Evolutionary conservation across 768 basidiomycete species (phyloP).

Genomic region (Lactifluus subvellereus): DNA sequence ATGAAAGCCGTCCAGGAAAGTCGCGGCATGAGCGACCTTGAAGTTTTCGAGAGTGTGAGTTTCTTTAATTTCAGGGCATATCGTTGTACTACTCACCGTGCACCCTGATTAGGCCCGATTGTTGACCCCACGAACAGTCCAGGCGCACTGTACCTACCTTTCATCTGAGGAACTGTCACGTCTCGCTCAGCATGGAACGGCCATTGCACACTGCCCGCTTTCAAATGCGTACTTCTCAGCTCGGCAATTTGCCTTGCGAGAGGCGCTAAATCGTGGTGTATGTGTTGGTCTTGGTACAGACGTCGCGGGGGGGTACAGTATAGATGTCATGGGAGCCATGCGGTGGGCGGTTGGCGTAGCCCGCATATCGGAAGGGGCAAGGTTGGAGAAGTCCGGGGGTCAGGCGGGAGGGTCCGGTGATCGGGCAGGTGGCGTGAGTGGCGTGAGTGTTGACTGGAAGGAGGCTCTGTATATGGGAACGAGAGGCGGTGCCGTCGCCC

Average conservation of each 20-base stretch:
- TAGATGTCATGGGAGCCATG: slow-evolving; percentile 77
- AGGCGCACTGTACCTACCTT: slow-evolving; percentile 89
- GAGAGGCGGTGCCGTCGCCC: slow-evolving; percentile 64
- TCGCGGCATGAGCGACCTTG: slow-evolving; percentile 61
- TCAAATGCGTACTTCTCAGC: slow-evolving; percentile 86
- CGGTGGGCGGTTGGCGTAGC: slow-evolving; percentile 69
- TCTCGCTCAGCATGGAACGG: slow-evolving; percentile 45
- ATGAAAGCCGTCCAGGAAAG: slow-evolving; percentile 63
- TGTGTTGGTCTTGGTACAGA: slow-evolving; percentile 81
- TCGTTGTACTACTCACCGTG: not conserved
- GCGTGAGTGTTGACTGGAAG: slow-evolving; percentile 68
- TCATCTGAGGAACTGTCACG: slow-evolving; percentile 43
- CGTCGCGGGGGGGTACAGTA: slow-evolving; percentile 78
- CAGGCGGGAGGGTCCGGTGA: slow-evolving; percentile 6
- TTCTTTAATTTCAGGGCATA: not conserved
- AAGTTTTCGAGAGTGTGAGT: slow-evolving; percentile 64
- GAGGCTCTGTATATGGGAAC: slow-evolving; percentile 80
- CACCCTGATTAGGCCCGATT: slow-evolving; percentile 40
- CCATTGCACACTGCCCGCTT: slow-evolving; percentile 83
- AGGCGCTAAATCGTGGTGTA: slow-evolving; percentile 59
- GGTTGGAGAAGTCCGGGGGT: slow-evolving; percentile 27
- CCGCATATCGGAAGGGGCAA: slow-evolving; percentile 56
- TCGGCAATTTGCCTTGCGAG: slow-evolving; percentile 59
- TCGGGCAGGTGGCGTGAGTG: slow-evolving; percentile 13
- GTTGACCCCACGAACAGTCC: slow-evolving; percentile 59